Conservation (phyloP, 495 filamentous ascomycete species). For the Aspergillus hancockii region DNA sequence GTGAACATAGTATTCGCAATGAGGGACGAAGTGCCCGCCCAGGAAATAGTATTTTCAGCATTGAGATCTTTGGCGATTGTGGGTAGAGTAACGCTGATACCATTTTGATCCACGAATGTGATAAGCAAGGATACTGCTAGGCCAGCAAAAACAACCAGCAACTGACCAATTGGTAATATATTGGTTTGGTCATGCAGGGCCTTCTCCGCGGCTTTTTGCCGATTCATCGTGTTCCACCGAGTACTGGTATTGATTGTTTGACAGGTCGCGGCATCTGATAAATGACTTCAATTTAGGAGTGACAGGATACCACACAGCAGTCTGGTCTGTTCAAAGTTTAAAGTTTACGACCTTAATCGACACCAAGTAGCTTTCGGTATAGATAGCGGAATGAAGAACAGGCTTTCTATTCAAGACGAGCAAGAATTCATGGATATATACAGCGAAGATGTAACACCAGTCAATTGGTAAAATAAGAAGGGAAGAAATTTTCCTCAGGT, state of each 20-base stretch:
- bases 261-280: not conserved
- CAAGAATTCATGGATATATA: not conserved
- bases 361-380: not conserved
- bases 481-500: not conserved
- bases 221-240: slow-evolving; percentile 30
- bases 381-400: not conserved
- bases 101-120: slow-evolving; percentile 64
- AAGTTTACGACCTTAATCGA: not conserved
- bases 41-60: slow-evolving; percentile 62
- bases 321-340: not conserved
- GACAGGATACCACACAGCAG: too few relatives aligned
- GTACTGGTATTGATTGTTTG: not conserved
- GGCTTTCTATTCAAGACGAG: not conserved
- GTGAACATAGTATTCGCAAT: slow-evolving; percentile 73
- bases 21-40: slow-evolving; percentile 76
- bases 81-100: slow-evolving; percentile 59
- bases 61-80: slow-evolving; percentile 60
- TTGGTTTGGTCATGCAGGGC: slow-evolving; percentile 55
- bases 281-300: too few relatives aligned
- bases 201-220: slow-evolving; percentile 45
- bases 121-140: slow-evolving; percentile 57
- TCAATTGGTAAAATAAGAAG: not conserved
- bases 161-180: slow-evolving; percentile 54
- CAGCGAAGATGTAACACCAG: not conserved
- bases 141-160: slow-evolving; percentile 58